Base-by-base conservation (phyloP, 2,329 filamentous ascomycete genomes). In the Penicillium sp. region DNA sequence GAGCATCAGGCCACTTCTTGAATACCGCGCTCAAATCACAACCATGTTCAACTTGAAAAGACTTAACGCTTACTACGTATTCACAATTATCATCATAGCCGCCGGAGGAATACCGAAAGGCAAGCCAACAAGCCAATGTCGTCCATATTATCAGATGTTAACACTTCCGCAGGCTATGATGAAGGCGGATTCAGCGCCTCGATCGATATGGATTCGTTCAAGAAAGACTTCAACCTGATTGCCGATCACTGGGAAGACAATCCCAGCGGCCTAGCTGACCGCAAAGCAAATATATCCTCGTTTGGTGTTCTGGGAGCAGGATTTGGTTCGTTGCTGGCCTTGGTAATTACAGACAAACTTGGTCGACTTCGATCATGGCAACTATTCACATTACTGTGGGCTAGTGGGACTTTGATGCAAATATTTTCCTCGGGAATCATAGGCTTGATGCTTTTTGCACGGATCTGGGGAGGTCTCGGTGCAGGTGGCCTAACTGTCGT, bases 231-330 rank as follows among this genome's bases (percentile, higher is more conserved):
- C 56, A 72, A 75, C 48, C 74, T 83, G 10, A n/a, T 56, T 13
- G 52, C 66, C 12, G 69, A 69, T 12, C 63, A 76, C 24, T 81
- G 78, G 80, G 68, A 65, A 30, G 61, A 71, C 44, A 65, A 78
- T 42, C 59, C 68, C 3, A 69, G 74, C 0, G 78, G 74, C 1
- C 69, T 82, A 40, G 78, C 79, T 21, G 75, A 76, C 54, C 75
- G 78, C 21, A 76, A 70, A 56, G 79, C 79, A 48, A 82, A 83
- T 54, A 82, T 83, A 64, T 77, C 77, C 17, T 83, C 81, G 1
- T 81, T 83, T 57, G 79, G 78, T 24, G 79, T 82, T 1, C 69
- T 83, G 26, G 80, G 80, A n/a, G 80, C 80, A 3, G 79, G 79
- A 12, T 72, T 82, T 32, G 80, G 81, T 23, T 74, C 80, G 3